phyloP scores from a whole-genome alignment of 2,329 filamentous ascomycete genomes.

The Fusarium gaditjirri region DNA sequence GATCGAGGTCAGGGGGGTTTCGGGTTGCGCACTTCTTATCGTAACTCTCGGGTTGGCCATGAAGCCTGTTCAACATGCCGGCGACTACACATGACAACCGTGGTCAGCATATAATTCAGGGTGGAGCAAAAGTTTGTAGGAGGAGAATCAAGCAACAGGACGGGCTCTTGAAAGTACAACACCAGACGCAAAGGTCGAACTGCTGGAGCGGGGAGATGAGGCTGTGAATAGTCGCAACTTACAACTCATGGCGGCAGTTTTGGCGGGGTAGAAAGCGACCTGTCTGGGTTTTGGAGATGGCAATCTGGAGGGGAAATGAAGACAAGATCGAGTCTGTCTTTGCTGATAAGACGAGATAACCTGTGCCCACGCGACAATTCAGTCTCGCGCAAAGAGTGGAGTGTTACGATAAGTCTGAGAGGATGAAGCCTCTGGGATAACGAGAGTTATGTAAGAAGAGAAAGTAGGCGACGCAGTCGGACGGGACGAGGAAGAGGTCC shows the following conservation, averaged over 20 bases:
- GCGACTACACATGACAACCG: slow-evolving; percentile 66
- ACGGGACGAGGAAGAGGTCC: slow-evolving; percentile 28
- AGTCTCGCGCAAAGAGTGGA: slow-evolving; percentile 13
- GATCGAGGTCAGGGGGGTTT: slow-evolving; percentile 18
- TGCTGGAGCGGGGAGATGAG: slow-evolving; percentile 38
- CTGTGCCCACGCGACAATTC: slow-evolving; percentile 13
- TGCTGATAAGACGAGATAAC: neutral
- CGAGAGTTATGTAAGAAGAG: slow-evolving; percentile 24
- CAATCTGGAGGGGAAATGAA: slow-evolving; percentile 13
- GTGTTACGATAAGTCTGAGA: slow-evolving; percentile 3
- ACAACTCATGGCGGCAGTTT: slow-evolving; percentile 47
- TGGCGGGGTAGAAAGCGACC: slow-evolving; percentile 43
- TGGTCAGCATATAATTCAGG: slow-evolving; percentile 37
- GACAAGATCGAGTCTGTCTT: slow-evolving; percentile 1
- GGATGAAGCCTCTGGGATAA: slow-evolving; percentile 22
- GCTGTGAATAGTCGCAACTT: slow-evolving; percentile 45
- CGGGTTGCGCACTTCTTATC: slow-evolving; percentile 83
- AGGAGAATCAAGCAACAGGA: neutral
- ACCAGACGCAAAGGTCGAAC: slow-evolving; percentile 15
- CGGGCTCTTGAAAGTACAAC: neutral
- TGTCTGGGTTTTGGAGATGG: slow-evolving; percentile 20
- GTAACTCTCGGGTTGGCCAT: slow-evolving; percentile 97
- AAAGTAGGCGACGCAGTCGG: slow-evolving; percentile 9
- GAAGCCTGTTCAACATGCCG: slow-evolving; percentile 93
- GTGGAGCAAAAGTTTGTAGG: neutral